Evolutionary conservation across 2,329 filamentous ascomycete species (phyloP).

Genomic region (Kalmusia sp.): DNA sequence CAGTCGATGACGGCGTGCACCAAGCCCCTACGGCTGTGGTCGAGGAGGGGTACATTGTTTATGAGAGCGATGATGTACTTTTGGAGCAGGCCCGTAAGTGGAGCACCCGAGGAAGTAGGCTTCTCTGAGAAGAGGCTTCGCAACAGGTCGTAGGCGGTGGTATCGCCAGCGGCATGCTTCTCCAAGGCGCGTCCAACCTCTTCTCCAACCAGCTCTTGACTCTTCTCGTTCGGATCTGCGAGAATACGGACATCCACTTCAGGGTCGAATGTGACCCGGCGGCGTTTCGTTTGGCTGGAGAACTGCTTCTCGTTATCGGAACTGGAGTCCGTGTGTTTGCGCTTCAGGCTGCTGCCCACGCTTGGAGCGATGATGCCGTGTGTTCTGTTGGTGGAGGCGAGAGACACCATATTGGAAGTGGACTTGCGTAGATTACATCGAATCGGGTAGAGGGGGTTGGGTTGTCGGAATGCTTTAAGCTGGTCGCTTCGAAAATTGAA

Average conservation of each 20-base stretch:
- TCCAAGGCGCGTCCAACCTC: slow-evolving; percentile 66
- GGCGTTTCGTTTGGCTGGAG: slow-evolving; percentile 50
- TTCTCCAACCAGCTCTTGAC: slow-evolving; percentile 64
- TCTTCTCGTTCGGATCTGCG: slow-evolving; percentile 57
- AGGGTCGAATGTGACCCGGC: slow-evolving; percentile 57
- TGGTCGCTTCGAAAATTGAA: slow-evolving; percentile 9
- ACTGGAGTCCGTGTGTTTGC: slow-evolving; percentile 40
- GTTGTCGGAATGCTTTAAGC: neutral
- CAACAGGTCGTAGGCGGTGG: slow-evolving; percentile 63
- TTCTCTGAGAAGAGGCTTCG: slow-evolving; percentile 60
- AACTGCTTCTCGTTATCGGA: slow-evolving; percentile 43
- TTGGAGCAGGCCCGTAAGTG: slow-evolving; percentile 59
- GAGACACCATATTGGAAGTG: slow-evolving; percentile 44
- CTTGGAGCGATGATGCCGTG: slow-evolving; percentile 37
- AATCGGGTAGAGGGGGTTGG: slow-evolving; percentile 16
- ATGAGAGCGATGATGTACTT: slow-evolving; percentile 67
- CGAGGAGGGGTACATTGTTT: slow-evolving; percentile 62
- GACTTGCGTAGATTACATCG: slow-evolving; percentile 35
- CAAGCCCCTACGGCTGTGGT: slow-evolving; percentile 63
- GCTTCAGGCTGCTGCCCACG: slow-evolving; percentile 46
- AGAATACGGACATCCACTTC: slow-evolving; percentile 55
- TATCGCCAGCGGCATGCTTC: slow-evolving; percentile 60
- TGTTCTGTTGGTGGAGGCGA: slow-evolving; percentile 39
- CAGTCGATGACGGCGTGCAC: slow-evolving; percentile 65
- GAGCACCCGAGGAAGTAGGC: slow-evolving; percentile 56